These are phyloP conservation scores for Russula olivacea DNA, from an alignment of 768 basidiomycete species.

Conservation along the genomic window DNA sequence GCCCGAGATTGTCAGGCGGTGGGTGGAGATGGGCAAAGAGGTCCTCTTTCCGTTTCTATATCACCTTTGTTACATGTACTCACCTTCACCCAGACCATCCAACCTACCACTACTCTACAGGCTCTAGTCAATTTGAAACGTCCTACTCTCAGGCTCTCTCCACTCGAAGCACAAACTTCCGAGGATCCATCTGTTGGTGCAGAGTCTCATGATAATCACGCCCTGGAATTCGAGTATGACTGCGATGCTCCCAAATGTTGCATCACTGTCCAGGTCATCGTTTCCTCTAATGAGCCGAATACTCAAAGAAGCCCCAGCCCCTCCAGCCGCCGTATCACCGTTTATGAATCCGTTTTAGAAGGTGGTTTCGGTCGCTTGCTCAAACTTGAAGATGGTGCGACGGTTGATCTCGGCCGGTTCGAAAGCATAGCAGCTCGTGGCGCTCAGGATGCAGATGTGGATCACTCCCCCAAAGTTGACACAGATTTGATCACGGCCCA, in stretches of 20 bases:
- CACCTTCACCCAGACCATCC: constrained; percentile 46
- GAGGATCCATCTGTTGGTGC: constrained; percentile 36
- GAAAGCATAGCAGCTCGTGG: constrained; percentile 35
- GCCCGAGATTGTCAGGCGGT: constrained; percentile 70
- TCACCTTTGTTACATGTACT: background rate
- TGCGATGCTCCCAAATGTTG: constrained; percentile 82
- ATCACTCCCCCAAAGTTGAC: background rate
- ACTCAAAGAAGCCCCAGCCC: constrained; percentile 34
- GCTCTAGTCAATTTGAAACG: constrained; percentile 93
- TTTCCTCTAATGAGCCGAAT: constrained; percentile 54
- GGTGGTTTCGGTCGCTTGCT: constrained; percentile 80
- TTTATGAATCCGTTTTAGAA: constrained; percentile 61
- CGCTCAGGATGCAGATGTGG: background rate
- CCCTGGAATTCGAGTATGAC: constrained; percentile 89
- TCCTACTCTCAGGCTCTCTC: constrained; percentile 75
- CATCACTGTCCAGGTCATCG: constrained; percentile 70
- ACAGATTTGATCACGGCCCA: constrained; percentile 7
- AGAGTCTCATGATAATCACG: constrained; percentile 58
- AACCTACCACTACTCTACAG: constrained; percentile 89
- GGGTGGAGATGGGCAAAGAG: constrained; percentile 87
- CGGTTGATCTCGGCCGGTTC: constrained; percentile 75
- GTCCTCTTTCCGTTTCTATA: constrained; percentile 35
- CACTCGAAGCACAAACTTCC: constrained; percentile 41
- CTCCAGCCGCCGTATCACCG: constrained; percentile 41
- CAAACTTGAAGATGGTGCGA: constrained; percentile 69